A percentile compares a stretch with the other conserved stretches of the same genome.
These are phyloP conservation scores for Volvariella surrecta DNA, from an alignment of 1,284 basidiomycete genomes.

Conservation along the genomic window DNA sequence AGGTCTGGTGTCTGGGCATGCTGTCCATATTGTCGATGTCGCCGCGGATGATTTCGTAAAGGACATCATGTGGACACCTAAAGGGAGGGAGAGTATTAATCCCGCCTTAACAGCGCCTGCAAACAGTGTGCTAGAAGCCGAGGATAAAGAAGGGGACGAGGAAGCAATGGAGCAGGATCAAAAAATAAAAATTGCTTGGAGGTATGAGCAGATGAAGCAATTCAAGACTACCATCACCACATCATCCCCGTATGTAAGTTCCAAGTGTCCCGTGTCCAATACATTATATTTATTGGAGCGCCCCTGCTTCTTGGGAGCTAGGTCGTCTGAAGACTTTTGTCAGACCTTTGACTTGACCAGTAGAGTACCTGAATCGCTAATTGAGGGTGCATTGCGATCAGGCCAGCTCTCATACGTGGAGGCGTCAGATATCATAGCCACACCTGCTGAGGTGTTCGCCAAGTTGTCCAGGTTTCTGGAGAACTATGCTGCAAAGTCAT, in stretches of 20 bases:
- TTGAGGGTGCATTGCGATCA: constrained; percentile 33
- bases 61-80: constrained; percentile 75
- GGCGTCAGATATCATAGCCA: constrained; percentile 10
- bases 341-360: constrained; percentile 65
- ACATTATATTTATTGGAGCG: too few relatives aligned
- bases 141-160: constrained; percentile 32
- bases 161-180: constrained; percentile 24
- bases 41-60: constrained; percentile 47
- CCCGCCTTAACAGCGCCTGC: constrained; percentile 16
- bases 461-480: constrained; percentile 8
- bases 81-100: constrained; percentile 15
- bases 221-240: constrained; percentile 78
- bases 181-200: constrained; percentile 88
- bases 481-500: constrained; percentile 10
- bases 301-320: too few relatives aligned
- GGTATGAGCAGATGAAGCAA: constrained; percentile 88
- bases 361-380: constrained; percentile 40
- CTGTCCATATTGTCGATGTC: constrained; percentile 58
- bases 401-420: constrained; percentile 30
- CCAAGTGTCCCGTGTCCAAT: too few relatives aligned
- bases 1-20: constrained; percentile 69
- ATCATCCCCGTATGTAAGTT: constrained; percentile 38
- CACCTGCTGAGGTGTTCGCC: constrained; percentile 7
- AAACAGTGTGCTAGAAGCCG: constrained; percentile 20
- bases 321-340: constrained; percentile 55